These are phyloP conservation scores for Secale cereale DNA, from an alignment of 176 grass and related monocot genomes.

Conservation along the genomic window DNA sequence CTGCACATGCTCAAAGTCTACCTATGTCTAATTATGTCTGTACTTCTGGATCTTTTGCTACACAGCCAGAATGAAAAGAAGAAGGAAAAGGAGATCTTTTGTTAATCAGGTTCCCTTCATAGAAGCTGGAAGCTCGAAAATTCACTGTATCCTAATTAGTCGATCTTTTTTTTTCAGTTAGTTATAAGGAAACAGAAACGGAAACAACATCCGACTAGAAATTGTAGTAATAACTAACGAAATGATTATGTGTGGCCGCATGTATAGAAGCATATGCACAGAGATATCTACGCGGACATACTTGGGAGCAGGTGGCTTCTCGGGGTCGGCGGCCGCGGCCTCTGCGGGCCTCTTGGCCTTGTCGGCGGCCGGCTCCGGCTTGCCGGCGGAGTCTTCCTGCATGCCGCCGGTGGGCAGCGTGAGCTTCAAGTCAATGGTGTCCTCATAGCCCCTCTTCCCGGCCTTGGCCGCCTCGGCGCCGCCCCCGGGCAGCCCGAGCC, in stretches of 20 bases:
- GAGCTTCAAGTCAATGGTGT: slow-evolving; percentile 88
- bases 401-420: slow-evolving; percentile 59
- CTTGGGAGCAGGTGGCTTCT: slow-evolving; percentile 86
- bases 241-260: not conserved
- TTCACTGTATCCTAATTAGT: not conserved
- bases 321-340: slow-evolving; percentile 42
- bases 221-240: not conserved
- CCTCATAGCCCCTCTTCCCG: slow-evolving; percentile 76
- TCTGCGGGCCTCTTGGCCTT: slow-evolving; percentile 54
- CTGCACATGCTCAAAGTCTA: slow-evolving; percentile 33
- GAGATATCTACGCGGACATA: not conserved
- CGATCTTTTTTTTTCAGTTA: no score
- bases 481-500: slow-evolving; percentile 80
- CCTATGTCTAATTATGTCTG: not conserved
- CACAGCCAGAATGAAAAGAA: not conserved
- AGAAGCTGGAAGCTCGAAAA: not conserved
- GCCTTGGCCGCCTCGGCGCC: slow-evolving; percentile 61
- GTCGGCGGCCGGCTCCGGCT: slow-evolving; percentile 31
- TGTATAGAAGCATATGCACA: not conserved
- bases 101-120: not conserved
- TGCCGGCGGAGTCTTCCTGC: slow-evolving; percentile 43
- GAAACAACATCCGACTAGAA: not conserved
- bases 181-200: not conserved
- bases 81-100: no score
- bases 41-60: not conserved